Percentiles rank a stretch among this genome's conserved stretches.
These are phyloP conservation scores for Penicillium verhagenii DNA, from an alignment of 495 filamentous ascomycete species.

Conservation along the genomic window DNA sequence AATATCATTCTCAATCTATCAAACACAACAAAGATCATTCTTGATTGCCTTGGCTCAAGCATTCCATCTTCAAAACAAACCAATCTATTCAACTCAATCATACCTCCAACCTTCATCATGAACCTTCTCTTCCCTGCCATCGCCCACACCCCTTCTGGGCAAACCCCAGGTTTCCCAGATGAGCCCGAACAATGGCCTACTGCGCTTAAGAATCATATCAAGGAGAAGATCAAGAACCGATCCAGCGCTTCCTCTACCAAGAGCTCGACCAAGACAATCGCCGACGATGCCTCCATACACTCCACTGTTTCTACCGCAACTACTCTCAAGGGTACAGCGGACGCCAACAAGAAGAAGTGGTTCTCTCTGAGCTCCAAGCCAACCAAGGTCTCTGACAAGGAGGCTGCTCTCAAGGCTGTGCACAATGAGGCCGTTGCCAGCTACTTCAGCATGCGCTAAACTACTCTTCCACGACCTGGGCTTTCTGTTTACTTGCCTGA, in stretches of 20 bases:
- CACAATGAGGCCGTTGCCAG: conserved; percentile 34
- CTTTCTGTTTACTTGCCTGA: background rate
- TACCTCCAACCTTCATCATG: background rate
- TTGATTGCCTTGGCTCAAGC: background rate
- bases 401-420: conserved; percentile 16
- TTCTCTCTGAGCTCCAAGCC: conserved; percentile 21
- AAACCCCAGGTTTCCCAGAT: background rate
- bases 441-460: conserved; percentile 30
- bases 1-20: conserved; percentile 1
- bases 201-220: background rate
- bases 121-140: background rate
- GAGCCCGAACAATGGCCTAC: background rate
- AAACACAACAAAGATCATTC: background rate
- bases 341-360: conserved; percentile 24
- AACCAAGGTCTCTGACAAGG: background rate
- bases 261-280: conserved; percentile 16
- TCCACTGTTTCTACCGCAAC: conserved; percentile 29
- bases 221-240: background rate
- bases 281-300: conserved; percentile 24
- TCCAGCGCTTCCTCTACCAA: conserved; percentile 16
- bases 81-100: background rate
- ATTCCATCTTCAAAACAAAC: conserved; percentile 1
- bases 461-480: background rate
- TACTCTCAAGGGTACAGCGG: conserved; percentile 26
- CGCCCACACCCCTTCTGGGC: background rate